Evolutionary conservation across 1,139 yeast species (phyloP).

Genomic region (Blastobotrys elegans): DNA sequence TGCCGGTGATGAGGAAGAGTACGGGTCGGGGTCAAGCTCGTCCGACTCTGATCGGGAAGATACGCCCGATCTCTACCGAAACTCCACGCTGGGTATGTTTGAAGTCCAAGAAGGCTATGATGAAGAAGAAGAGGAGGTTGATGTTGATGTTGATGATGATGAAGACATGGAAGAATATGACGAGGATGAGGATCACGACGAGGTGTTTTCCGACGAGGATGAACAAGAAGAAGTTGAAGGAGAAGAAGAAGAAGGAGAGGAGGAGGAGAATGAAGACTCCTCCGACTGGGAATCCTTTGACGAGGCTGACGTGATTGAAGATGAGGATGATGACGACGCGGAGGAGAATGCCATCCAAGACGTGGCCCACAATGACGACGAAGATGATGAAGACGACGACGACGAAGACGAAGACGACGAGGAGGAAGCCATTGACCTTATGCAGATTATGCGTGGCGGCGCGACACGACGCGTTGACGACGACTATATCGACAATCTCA

Average conservation of each 20-base stretch:
- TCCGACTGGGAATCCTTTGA: constrained; percentile 29
- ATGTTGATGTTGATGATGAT: constrained; percentile 34
- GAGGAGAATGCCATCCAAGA: constrained; percentile 37
- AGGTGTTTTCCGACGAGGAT: constrained; percentile 34
- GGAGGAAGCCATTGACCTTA: not conserved
- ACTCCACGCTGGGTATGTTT: constrained; percentile 91
- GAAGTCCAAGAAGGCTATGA: constrained; percentile 75
- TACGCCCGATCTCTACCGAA: constrained; percentile 75
- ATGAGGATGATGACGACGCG: constrained; percentile 35
- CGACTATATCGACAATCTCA: constrained; percentile 5
- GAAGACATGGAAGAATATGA: constrained; percentile 31
- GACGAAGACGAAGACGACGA: constrained; percentile 23
- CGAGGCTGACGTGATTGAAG: constrained; percentile 34
- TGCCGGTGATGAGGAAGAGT: constrained; percentile 21
- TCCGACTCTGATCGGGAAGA: constrained; percentile 66
- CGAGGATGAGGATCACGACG: constrained; percentile 30
- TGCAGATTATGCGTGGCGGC: not conserved
- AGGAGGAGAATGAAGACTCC: constrained; percentile 33
- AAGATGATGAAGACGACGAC: constrained; percentile 28
- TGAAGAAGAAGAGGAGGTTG: constrained; percentile 42
- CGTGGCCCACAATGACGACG: constrained; percentile 28
- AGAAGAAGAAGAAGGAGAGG: constrained; percentile 27
- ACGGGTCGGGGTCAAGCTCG: constrained; percentile 37
- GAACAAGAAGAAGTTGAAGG: constrained; percentile 23
- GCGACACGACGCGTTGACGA: constrained; percentile 3